Percentiles rank a stretch among this genome's conserved stretches.
Conservation (phyloP, 2,329 filamentous ascomycete genomes). For the Amylocarpus encephaloides region DNA sequence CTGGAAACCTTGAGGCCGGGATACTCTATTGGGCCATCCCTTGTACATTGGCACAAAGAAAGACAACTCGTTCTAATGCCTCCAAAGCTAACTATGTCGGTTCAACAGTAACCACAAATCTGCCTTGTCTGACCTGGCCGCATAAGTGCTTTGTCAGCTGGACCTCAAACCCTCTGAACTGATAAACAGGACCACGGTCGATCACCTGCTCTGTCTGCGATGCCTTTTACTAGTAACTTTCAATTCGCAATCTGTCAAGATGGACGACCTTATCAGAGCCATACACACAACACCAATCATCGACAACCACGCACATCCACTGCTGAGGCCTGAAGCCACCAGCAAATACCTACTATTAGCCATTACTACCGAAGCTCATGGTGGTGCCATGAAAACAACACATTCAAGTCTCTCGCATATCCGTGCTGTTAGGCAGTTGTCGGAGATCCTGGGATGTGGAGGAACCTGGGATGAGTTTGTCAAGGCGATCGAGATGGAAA, state of each 20-base stretch:
- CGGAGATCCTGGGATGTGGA: conserved; percentile 56
- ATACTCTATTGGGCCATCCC: too few species aligned
- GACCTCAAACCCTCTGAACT: neutral
- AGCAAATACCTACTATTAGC: conserved; percentile 45
- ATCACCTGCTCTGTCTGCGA: neutral
- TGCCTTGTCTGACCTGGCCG: too few species aligned
- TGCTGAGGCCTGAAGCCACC: conserved; percentile 48
- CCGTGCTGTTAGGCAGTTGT: conserved; percentile 62
- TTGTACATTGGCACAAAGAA: too few species aligned
- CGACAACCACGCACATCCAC: conserved; percentile 67
- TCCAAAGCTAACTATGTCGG: too few species aligned
- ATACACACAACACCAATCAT: conserved; percentile 57
- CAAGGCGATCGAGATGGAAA: conserved; percentile 23
- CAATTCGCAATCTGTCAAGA: conserved; percentile 2
- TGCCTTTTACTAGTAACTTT: too few species aligned
- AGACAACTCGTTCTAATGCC: too few species aligned
- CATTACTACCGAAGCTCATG: conserved; percentile 68
- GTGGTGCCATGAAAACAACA: conserved; percentile 57
- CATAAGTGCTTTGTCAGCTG: too few species aligned
- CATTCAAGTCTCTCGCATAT: conserved; percentile 60
- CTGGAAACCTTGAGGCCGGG: too few species aligned
- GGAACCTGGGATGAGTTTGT: conserved; percentile 53
- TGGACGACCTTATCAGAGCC: conserved; percentile 29
- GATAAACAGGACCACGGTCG: neutral
- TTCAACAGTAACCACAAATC: too few species aligned